Conservation (phyloP, 306 rosid species). For the Pterocarpus macrocarpus region DNA sequence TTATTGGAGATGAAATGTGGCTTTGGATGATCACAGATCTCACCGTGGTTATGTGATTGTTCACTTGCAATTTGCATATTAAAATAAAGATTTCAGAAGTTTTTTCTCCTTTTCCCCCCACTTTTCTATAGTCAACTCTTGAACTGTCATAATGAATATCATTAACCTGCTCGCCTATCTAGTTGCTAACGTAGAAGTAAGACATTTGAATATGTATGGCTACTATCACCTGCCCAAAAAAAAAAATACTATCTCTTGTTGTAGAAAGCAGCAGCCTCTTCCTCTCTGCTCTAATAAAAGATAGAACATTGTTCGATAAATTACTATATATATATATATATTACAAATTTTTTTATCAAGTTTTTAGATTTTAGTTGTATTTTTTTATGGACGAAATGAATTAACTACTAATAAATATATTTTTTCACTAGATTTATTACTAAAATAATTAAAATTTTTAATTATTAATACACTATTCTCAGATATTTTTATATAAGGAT, state of each 20-base stretch:
- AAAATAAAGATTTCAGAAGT: background rate
- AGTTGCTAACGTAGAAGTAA: conserved; percentile 1
- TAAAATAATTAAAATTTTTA: too few species aligned
- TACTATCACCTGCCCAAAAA: background rate
- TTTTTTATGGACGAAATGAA: too few species aligned
- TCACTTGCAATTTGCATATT: background rate
- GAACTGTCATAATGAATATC: background rate
- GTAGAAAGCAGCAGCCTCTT: background rate
- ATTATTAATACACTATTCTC: too few species aligned
- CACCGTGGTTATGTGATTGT: background rate
- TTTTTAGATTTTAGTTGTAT: too few species aligned
- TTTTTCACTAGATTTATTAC: too few species aligned
- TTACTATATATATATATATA: too few species aligned
- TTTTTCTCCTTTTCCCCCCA: background rate
- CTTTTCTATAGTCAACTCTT: background rate
- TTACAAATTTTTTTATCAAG: too few species aligned
- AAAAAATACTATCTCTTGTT: background rate
- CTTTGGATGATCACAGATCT: conserved; percentile 21
- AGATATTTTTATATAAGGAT: too few species aligned
- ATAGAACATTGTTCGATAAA: background rate
- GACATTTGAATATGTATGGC: background rate
- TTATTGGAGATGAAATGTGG: background rate
- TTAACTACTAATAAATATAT: too few species aligned
- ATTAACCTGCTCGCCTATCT: background rate
- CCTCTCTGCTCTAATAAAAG: background rate